Percentiles rank a stretch among this genome's conserved stretches.
Evolutionary conservation across 306 rosid species (phyloP).

Genomic region (Sindora glabra): DNA sequence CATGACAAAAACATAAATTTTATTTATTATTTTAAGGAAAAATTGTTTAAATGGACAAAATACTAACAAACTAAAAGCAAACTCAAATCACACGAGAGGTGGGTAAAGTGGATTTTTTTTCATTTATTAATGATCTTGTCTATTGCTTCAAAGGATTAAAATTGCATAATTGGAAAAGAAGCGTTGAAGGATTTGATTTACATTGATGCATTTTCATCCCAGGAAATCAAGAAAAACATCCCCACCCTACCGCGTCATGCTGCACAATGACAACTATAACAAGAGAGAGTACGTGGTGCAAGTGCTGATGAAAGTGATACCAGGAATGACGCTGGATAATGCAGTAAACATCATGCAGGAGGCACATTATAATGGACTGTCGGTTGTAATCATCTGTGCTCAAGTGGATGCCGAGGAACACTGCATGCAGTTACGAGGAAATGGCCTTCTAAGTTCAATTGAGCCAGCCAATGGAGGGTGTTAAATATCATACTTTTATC

Average conservation of each 20-base stretch:
- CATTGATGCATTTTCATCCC: constrained; percentile 3
- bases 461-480: constrained; percentile 86
- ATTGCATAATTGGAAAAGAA: no score
- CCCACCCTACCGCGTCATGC: constrained; percentile 77
- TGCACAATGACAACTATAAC: constrained; percentile 79
- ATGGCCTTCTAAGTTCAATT: constrained; percentile 78
- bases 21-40: no score
- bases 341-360: constrained; percentile 95
- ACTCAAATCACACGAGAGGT: no score
- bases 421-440: constrained; percentile 90
- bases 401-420: constrained; percentile 94
- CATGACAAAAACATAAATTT: no score
- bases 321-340: constrained; percentile 82
- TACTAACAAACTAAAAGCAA: no score
- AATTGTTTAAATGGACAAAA: no score
- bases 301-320: constrained; percentile 93
- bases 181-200: no score
- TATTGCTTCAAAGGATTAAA: no score
- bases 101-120: no score
- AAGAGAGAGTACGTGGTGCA: constrained; percentile 92
- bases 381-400: constrained; percentile 79
- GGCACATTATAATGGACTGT: constrained; percentile 75
- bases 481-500: constrained; percentile 20
- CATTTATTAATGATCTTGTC: no score
- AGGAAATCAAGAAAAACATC: constrained; percentile 71